phyloP scores from a whole-genome alignment of 2,329 filamentous ascomycete species.

The Raffaelea deltoideospora region DNA sequence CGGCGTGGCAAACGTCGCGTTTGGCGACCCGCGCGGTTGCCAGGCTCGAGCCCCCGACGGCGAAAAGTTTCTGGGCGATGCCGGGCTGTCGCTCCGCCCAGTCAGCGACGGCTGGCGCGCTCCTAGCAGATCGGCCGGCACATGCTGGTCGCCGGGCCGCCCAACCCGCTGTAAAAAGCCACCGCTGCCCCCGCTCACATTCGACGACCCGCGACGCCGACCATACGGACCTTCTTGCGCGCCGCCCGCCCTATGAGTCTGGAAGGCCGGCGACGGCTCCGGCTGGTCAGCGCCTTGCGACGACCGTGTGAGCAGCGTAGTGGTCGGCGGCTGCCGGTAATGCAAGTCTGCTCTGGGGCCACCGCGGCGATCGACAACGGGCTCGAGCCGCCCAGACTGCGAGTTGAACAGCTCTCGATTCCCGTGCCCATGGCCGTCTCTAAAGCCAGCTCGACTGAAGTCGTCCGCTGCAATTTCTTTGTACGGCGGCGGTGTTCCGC shows the following conservation, averaged over 20 bases:
- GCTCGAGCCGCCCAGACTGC: conserved; percentile 87
- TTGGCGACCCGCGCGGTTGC: conserved; percentile 29
- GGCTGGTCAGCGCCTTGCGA: conserved; percentile 42
- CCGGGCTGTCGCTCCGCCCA: conserved; percentile 33
- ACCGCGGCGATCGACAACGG: conserved; percentile 63
- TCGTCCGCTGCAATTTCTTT: conserved; percentile 91
- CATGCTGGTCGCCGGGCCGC: conserved; percentile 26
- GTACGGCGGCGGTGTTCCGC: conserved; percentile 27
- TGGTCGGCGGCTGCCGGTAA: conserved; percentile 44
- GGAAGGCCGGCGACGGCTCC: conserved; percentile 77
- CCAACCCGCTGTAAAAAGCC: conserved; percentile 43
- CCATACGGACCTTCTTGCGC: conserved; percentile 54
- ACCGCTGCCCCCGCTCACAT: conserved; percentile 75
- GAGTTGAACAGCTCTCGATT: conserved; percentile 82
- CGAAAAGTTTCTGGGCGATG: conserved; percentile 29
- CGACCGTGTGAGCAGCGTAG: conserved; percentile 60
- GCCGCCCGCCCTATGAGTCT: conserved; percentile 53
- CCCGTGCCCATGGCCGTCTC: conserved; percentile 47
- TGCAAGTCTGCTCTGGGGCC: conserved; percentile 52
- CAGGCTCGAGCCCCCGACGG: conserved; percentile 22
- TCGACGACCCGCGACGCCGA: conserved; percentile 75
- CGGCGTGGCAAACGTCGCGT: conserved; percentile 3
- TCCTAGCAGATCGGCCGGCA: conserved; percentile 26
- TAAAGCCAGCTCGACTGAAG: conserved; percentile 72
- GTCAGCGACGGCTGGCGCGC: conserved; percentile 33